Conservation (phyloP, 2,329 filamentous ascomycete genomes). For the Fusarium sp. region DNA sequence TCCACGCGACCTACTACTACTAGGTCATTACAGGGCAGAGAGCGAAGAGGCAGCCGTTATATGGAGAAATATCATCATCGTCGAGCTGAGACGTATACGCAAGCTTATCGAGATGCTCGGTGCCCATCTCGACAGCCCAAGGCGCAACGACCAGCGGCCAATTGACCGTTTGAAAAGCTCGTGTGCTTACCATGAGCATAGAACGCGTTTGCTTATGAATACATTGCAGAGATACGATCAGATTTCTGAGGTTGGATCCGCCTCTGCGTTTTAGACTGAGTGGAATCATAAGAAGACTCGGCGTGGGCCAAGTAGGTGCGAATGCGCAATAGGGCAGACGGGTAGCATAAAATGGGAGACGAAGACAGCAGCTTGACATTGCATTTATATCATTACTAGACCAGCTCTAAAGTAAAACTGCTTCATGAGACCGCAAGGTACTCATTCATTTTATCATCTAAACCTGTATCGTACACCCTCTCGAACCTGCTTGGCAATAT, state of each 20-base stretch:
- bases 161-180: conserved; percentile 1
- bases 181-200: not conserved
- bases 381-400: too few species aligned
- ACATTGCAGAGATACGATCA: not conserved
- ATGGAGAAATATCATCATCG: conserved; percentile 3
- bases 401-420: too few species aligned
- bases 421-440: too few species aligned
- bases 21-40: conserved; percentile 1
- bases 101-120: not conserved
- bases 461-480: conserved; percentile 8
- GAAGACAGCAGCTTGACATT: too few species aligned
- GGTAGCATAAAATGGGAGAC: too few species aligned
- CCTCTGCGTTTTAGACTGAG: not conserved
- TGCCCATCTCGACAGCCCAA: not conserved
- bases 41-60: not conserved
- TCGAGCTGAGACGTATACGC: not conserved
- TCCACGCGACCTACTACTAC: not conserved
- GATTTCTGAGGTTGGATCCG: not conserved
- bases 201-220: not conserved
- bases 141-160: not conserved
- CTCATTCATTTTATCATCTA: not conserved
- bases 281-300: not conserved
- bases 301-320: too few species aligned
- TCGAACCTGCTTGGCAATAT: conserved; percentile 7
- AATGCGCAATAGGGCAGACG: too few species aligned